phyloP scores from a whole-genome alignment of 1,284 basidiomycete genomes.

The Boletus semigastroideus region DNA sequence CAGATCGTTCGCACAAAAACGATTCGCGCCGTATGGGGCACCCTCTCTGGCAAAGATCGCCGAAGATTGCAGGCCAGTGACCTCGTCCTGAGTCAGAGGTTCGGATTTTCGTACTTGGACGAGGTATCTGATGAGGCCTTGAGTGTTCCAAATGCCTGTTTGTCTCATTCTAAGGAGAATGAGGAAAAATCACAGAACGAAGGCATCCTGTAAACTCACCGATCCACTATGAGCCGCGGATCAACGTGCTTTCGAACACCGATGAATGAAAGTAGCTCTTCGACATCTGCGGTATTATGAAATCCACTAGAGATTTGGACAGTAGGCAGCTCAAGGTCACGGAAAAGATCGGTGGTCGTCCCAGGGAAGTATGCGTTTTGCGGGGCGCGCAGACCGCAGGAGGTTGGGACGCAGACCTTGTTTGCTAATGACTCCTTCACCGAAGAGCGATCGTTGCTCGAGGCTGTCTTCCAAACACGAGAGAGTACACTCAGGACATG shows the following conservation, averaged over 20 bases:
- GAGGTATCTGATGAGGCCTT: constrained; percentile 78
- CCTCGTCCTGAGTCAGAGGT: constrained; percentile 63
- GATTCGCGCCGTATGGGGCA: neutral
- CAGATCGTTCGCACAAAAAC: neutral
- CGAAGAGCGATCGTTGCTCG: constrained; percentile 53
- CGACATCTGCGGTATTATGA: neutral
- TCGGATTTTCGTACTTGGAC: constrained; percentile 64
- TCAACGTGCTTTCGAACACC: constrained; percentile 92
- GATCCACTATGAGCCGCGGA: constrained; percentile 74
- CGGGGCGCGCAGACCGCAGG: too few species aligned
- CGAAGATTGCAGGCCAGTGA: constrained; percentile 60
- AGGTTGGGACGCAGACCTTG: too few species aligned
- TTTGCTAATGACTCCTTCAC: neutral
- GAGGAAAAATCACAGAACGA: too few species aligned
- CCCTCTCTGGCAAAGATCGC: neutral
- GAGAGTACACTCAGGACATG: constrained; percentile 65
- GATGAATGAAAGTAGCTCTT: constrained; percentile 61
- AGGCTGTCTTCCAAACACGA: constrained; percentile 48
- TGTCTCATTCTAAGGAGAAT: constrained; percentile 61
- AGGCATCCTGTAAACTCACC: constrained; percentile 39
- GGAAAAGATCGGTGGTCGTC: too few species aligned
- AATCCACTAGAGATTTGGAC: neutral
- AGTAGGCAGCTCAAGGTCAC: too few species aligned
- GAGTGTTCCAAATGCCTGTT: constrained; percentile 72
- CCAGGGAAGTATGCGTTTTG: too few species aligned